Evolutionary conservation across 768 basidiomycete species (phyloP), one percentile per base, ranked within the genome.

Genomic region (Amanita rubescens): DNA sequence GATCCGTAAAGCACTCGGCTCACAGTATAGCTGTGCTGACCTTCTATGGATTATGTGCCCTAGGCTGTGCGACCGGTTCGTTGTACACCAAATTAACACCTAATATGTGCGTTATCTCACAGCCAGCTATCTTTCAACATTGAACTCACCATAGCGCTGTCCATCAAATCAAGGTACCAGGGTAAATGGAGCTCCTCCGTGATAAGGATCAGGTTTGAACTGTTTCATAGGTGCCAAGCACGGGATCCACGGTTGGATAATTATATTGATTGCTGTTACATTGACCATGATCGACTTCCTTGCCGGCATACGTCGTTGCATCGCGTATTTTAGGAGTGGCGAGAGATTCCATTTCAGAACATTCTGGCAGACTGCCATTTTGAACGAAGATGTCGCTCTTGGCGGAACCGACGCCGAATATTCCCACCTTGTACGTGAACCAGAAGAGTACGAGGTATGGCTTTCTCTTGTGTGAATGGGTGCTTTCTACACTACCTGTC

Each of bases 1-100:
- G 93, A 32, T 84, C 87, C 14, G 84, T 86, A 0, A 83, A 82
- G 46, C 86, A 91, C 61, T 69, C 84, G 0, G 78, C 75, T 58
- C 84, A 84, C 52, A 73, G 75, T 20, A 45, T 85, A 14, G 74
- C 76, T 6, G 76, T 84, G n/a, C 47, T 79, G 25, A 69, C 72
- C 0, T 94, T 93, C 69, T 85, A 86, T 63, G 68, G 59, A 11
- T 71, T 88, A 19, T 71, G 75, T 49, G 66, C 72, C 1, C 64
- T 94, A 37, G 90, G 90, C 4, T 80, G 85, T 64, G 73, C 81
- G 12, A 69, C 84, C 19, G 85, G 85, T 60, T 75, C 75, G 2
- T 64, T 89, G 20, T 96, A 97, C 68, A 75, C 74, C 41, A 89
- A 89, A 58, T 66, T 85, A 48, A 92, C 90, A 0, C 90, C 90